Base-by-base conservation (phyloP, 1,139 yeast genomes). In the Geotrichum australiense region DNA sequence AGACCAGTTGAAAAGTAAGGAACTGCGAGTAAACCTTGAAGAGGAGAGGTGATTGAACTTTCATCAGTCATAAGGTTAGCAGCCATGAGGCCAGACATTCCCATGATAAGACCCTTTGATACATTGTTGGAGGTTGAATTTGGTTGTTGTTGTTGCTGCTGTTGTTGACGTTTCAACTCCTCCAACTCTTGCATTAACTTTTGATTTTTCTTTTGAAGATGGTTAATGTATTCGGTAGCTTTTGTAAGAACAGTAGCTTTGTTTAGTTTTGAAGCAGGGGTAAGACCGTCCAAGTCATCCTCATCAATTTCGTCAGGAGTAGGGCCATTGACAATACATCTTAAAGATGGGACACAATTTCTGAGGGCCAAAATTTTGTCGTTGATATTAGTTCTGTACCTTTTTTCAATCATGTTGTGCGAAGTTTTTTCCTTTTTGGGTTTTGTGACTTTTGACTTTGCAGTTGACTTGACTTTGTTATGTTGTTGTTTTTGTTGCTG, bases 211-310 rank as follows among this genome's bases (percentile, higher is more conserved):
- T 64, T 62, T 57, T 87, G 94, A 56, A 89, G 70, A 62, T 87
- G 95, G 53, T 74, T 72, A 53, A 89, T 87, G 57, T 87, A 89
- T 61, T 87, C 96, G 2, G 93, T 83, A 3, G 96, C 95, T 58
- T 87, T 85, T 39, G 86, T 74, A 50, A 89, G 70, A 24, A 89
- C 87, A 39, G 86, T 80, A 5, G 96, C 96, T 61, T 89, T 89
- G 64, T 86, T 87, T 52, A 87, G 70, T 57, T 85, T 86, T 42
- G 76, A 68, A 2, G 96, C 94, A 0, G 96, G 96, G n/a, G 80
- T 73, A 45, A 87, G 70, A 1, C 96, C 96, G 53, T 86, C 96
- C 49, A 87, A 66, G 49, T 80, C 69, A n/a, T n/a, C n/a, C n/a
- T n/a, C n/a, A 29, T 29, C 32, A 19, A 5, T 6, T 31, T 62